Conservation (phyloP, 305 asterid genomes). For the Fraxinus ornus region DNA sequence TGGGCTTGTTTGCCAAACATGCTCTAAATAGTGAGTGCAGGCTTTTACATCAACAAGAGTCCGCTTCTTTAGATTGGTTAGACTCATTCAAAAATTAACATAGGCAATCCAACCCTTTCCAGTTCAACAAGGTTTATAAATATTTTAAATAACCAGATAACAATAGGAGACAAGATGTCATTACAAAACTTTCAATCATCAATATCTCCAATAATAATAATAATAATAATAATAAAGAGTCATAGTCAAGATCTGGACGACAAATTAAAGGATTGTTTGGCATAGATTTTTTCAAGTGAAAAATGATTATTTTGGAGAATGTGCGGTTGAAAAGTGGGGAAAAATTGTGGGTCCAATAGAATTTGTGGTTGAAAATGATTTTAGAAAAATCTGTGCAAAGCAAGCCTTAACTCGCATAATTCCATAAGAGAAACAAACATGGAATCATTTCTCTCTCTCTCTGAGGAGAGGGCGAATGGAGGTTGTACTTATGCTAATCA, state of each 20-base stretch:
- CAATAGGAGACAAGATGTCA: not conserved
- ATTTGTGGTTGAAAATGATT: not conserved
- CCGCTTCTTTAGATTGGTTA: constrained; percentile 9
- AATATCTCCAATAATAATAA: not conserved
- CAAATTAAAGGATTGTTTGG: not conserved
- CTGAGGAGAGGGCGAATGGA: not conserved
- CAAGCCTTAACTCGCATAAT: not conserved
- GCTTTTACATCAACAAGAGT: not conserved
- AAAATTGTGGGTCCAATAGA: not conserved
- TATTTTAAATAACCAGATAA: not conserved
- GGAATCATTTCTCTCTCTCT: not conserved
- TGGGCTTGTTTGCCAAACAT: not conserved
- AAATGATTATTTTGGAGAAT: no score
- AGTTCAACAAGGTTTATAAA: not conserved
- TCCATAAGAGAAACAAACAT: not conserved
- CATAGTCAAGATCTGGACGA: not conserved
- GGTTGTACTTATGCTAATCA: not conserved
- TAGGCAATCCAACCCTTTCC: not conserved
- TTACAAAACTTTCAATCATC: not conserved
- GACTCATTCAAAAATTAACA: not conserved
- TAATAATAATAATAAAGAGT: no score
- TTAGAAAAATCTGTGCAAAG: not conserved
- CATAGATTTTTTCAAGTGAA: not conserved
- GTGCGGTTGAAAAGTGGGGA: no score
- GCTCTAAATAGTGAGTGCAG: not conserved